phyloP scores from a whole-genome alignment of 305 asterid species.

The Fraxinus latifolia region DNA sequence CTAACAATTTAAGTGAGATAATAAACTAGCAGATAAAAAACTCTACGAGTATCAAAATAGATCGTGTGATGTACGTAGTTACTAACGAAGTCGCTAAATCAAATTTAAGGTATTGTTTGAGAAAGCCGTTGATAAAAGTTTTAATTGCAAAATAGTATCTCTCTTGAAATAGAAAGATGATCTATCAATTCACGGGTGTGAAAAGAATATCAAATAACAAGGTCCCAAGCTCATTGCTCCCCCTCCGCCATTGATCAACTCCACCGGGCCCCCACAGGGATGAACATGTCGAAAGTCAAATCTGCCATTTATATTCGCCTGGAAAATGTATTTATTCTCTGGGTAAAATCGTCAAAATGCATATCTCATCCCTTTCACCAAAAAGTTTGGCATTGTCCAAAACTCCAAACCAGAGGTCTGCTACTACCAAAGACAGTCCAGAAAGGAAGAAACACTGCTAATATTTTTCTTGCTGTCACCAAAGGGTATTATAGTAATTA shows the following conservation, averaged over 20 bases:
- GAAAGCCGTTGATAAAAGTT: no score
- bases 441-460: constrained; percentile 9
- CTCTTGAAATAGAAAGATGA: no score
- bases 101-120: no score
- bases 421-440: constrained; percentile 32
- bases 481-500: constrained; percentile 35
- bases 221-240: background rate
- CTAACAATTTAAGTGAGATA: no score
- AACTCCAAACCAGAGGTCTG: constrained; percentile 28
- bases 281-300: background rate
- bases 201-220: no score
- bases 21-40: background rate
- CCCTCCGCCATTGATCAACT: background rate
- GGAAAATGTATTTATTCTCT: background rate
- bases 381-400: constrained; percentile 41
- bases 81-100: background rate
- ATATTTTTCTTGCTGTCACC: constrained; percentile 17
- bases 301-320: background rate
- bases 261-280: background rate
- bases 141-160: no score
- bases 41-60: no score
- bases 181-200: no score
- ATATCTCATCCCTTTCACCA: constrained; percentile 37
- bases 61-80: background rate
- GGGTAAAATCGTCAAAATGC: constrained; percentile 27